phyloP scores from a whole-genome alignment of 495 filamentous ascomycete species.

The Parathielavia hyrcaniae region DNA sequence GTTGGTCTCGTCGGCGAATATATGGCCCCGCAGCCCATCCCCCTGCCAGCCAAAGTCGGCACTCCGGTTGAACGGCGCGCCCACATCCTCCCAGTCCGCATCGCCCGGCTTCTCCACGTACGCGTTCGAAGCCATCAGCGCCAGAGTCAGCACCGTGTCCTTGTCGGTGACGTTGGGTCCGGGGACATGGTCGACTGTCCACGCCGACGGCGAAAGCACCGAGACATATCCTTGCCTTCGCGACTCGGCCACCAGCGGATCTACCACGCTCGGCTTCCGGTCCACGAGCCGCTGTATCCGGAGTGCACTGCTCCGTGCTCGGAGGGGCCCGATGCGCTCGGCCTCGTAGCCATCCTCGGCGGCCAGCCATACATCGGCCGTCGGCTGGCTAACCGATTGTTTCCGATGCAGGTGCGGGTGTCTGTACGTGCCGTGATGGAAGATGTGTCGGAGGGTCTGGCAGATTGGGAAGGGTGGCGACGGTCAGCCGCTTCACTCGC shows the following conservation, averaged over 20 bases:
- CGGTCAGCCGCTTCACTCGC: neutral
- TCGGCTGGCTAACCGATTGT: slow-evolving; percentile 57
- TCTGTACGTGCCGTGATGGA: slow-evolving; percentile 73
- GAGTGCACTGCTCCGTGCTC: slow-evolving; percentile 51
- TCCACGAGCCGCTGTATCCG: slow-evolving; percentile 76
- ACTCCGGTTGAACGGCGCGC: slow-evolving; percentile 73
- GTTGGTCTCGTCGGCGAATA: slow-evolving; percentile 82
- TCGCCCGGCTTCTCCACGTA: slow-evolving; percentile 67
- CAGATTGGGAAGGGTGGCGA: slow-evolving; percentile 14
- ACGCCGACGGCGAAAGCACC: slow-evolving; percentile 60
- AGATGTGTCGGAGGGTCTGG: slow-evolving; percentile 80
- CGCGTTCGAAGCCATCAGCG: slow-evolving; percentile 80
- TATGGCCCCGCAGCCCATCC: slow-evolving; percentile 86
- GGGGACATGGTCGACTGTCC: slow-evolving; percentile 72
- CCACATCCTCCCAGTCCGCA: slow-evolving; percentile 78
- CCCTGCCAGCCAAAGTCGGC: slow-evolving; percentile 80
- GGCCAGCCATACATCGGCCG: slow-evolving; percentile 56
- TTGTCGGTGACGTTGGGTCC: slow-evolving; percentile 84
- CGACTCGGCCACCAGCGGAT: slow-evolving; percentile 65
- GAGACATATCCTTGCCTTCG: slow-evolving; percentile 55
- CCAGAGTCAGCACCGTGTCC: slow-evolving; percentile 73
- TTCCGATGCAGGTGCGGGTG: slow-evolving; percentile 69
- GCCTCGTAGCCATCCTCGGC: slow-evolving; percentile 56
- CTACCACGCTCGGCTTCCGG: slow-evolving; percentile 65
- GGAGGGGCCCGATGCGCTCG: slow-evolving; percentile 46